Evolutionary conservation across 306 rosid species (phyloP), one percentile per base, ranked within the genome.

Genomic region (Vicia sativa): DNA sequence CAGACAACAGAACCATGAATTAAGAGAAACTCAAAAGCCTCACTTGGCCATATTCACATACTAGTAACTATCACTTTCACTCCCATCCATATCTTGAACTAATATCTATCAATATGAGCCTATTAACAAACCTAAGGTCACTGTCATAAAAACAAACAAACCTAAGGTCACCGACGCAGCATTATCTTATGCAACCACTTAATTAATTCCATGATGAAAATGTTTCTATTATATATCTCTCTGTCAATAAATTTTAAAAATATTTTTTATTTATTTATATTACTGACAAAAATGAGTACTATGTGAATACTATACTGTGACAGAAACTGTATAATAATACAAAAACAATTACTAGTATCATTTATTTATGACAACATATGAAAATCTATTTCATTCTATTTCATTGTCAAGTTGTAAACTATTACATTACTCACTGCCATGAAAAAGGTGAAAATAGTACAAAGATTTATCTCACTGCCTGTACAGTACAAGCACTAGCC

Each of bases 1-100:
- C 72, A 58, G 81, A 80, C 82, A 83, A 37, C 5, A 26, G 59
- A 60, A 23, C 0, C 62, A 68, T 26, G 18, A 26, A 37, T 59
- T 25, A 11, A 58, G 46, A 41, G 58, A 38, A 65, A 52, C 38
- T 11, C 45, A 26, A 44, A 49, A 26, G 66, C 56, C 48, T 70
- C 41, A 59, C 34, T 21, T 52, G 34, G 53, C 39, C 42, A 25
- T 64, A 7, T 70, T 16, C 52, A 3, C 21, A 46, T 64, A 31
- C 6, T 3, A 21, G 12, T 12, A 34, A 10, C 42, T 2, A 73
- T 54, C 49, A 43, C 8, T 76, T 80, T 68, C 65, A 57, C 12
- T 67, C 48, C 61, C 72, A 31, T 61, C 11, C 25, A 13, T 57
- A 14, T 34, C 37, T 6, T 1, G 23, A 21, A 21, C 23, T 21